Evolutionary conservation across 2,329 filamentous ascomycete genomes (phyloP).

Genomic region (Paecilomyces niveus): DNA sequence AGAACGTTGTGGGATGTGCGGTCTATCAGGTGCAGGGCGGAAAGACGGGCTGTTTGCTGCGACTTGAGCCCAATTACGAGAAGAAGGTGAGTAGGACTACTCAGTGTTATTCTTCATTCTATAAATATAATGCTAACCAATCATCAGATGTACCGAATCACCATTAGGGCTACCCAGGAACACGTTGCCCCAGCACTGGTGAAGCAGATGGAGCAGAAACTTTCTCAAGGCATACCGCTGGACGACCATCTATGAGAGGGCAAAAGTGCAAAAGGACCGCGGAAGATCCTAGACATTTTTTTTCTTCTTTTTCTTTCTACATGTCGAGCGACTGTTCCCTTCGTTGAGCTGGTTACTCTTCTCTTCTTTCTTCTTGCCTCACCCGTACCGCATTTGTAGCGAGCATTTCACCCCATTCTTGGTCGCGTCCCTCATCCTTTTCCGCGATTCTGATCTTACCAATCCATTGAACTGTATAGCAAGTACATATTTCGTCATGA

Average conservation of each 20-base stretch:
- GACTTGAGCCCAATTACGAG: slow-evolving; percentile 88
- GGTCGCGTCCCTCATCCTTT: neutral
- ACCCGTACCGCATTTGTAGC: neutral
- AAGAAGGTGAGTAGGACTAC: slow-evolving; percentile 62
- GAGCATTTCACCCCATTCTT: neutral
- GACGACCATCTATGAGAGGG: slow-evolving; percentile 3
- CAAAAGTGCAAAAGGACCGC: neutral
- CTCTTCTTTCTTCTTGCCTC: neutral
- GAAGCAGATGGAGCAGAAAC: slow-evolving; percentile 78
- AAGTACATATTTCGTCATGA: neutral
- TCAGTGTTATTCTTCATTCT: neutral
- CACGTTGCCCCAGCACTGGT: slow-evolving; percentile 71
- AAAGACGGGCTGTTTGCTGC: slow-evolving; percentile 89
- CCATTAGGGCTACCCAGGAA: slow-evolving; percentile 89
- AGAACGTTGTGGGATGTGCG: slow-evolving; percentile 87
- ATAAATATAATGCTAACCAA: slow-evolving; percentile 2
- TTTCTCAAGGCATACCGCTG: slow-evolving; percentile 47
- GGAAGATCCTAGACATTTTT: neutral
- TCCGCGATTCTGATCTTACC: neutral
- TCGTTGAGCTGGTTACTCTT: neutral
- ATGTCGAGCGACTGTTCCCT: neutral
- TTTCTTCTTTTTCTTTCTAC: neutral
- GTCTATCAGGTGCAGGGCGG: slow-evolving; percentile 70
- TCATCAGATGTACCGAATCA: slow-evolving; percentile 83
- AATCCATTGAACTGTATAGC: neutral